phyloP scores from a whole-genome alignment of 2,329 filamentous ascomycete genomes.

The Diaporthe ampelina region DNA sequence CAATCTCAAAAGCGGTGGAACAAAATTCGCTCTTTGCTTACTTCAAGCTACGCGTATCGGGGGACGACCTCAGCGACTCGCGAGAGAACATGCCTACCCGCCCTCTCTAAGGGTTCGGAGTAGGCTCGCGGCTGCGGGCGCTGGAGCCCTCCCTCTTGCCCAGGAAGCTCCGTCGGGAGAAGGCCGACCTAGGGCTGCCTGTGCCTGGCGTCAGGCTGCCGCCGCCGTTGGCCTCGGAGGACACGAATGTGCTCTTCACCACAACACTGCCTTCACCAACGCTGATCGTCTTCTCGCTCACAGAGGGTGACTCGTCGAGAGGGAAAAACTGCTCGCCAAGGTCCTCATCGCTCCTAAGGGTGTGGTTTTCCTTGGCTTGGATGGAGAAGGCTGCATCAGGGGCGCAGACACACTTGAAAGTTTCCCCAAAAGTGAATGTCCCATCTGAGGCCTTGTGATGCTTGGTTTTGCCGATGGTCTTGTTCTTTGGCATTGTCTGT shows the following conservation, averaged over 20 bases:
- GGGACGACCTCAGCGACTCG: conserved; percentile 37
- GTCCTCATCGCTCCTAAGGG: conserved; percentile 85
- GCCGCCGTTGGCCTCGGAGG: conserved; percentile 58
- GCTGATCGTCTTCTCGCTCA: conserved; percentile 78
- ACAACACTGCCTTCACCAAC: conserved; percentile 81
- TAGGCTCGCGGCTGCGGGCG: conserved; percentile 60
- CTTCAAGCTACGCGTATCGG: conserved; percentile 23
- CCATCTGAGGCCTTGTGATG: conserved; percentile 82
- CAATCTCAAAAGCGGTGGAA: not conserved
- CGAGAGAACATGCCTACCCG: conserved; percentile 38
- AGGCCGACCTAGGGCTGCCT: conserved; percentile 61
- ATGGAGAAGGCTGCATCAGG: conserved; percentile 90
- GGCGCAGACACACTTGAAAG: conserved; percentile 82
- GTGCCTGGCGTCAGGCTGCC: conserved; percentile 56
- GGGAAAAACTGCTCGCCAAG: conserved; percentile 92
- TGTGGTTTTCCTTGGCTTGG: conserved; percentile 86
- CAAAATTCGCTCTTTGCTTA: not conserved
- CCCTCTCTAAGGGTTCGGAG: conserved; percentile 47
- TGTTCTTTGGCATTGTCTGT: conserved; percentile 77
- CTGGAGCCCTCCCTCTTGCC: conserved; percentile 55
- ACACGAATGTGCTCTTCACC: conserved; percentile 80
- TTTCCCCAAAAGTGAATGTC: conserved; percentile 79
- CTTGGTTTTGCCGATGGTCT: conserved; percentile 92
- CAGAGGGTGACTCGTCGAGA: conserved; percentile 82
- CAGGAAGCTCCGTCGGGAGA: conserved; percentile 67